phyloP scores from a whole-genome alignment of 345 rosid genomes.

The Dipteronia sinensis region DNA sequence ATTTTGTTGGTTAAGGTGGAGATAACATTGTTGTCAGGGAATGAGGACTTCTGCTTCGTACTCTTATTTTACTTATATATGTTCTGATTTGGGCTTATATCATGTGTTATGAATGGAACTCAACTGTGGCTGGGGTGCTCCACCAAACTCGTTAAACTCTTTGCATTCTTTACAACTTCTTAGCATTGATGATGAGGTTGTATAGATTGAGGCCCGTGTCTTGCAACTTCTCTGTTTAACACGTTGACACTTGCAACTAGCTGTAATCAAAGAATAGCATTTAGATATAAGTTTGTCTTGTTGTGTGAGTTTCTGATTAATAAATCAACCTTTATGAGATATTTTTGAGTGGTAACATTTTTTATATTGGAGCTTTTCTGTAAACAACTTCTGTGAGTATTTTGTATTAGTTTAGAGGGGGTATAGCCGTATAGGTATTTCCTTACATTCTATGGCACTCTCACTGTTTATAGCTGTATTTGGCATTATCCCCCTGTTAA shows the following conservation, averaged over 20 bases:
- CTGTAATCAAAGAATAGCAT: background rate
- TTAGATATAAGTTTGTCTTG: background rate
- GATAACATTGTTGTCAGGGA: background rate
- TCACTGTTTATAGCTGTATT: background rate
- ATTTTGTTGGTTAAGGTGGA: background rate
- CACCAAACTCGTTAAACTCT: background rate
- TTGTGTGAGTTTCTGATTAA: no score
- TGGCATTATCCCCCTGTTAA: background rate
- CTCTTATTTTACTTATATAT: no score
- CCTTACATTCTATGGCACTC: background rate
- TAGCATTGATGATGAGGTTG: background rate
- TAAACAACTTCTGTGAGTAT: background rate
- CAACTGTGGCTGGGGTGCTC: background rate
- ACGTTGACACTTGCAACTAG: background rate
- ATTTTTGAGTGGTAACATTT: background rate
- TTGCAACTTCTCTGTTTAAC: background rate
- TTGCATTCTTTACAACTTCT: background rate
- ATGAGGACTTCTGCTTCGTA: background rate
- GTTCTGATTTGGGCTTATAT: background rate
- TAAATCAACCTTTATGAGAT: no score
- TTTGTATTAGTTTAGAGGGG: background rate
- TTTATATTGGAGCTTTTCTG: background rate
- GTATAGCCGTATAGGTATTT: background rate
- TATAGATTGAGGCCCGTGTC: background rate
- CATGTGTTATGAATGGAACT: background rate